Evolutionary conservation across 371 early-diverging fungal genomes (phyloP).

Genomic region (Mucor irregularis): DNA sequence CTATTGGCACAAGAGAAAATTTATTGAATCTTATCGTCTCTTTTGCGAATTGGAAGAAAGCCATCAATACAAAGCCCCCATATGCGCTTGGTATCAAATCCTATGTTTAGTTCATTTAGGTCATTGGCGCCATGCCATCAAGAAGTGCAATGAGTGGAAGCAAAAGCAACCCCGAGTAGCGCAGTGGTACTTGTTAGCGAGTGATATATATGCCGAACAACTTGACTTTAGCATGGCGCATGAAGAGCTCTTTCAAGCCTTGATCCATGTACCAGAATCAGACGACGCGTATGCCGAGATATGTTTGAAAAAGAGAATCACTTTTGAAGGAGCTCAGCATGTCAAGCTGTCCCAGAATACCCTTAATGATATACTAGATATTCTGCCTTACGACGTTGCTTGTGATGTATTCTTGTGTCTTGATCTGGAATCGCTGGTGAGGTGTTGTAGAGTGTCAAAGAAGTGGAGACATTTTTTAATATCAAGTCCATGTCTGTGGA

Average conservation of each 20-base stretch:
- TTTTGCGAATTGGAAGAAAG: slow-evolving; percentile 12
- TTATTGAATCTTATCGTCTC: slow-evolving; percentile 24
- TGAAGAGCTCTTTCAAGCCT: slow-evolving; percentile 8
- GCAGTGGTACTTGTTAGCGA: slow-evolving; percentile 19
- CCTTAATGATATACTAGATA: slow-evolving; percentile 20
- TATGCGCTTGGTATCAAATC: slow-evolving; percentile 20
- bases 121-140: slow-evolving; percentile 14
- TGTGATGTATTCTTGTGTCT: slow-evolving; percentile 18
- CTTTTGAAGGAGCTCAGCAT: slow-evolving; percentile 8
- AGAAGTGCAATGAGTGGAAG: background rate
- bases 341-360: too few relatives aligned
- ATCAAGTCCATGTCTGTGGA: slow-evolving; percentile 21
- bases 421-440: slow-evolving; percentile 18
- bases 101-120: slow-evolving; percentile 13
- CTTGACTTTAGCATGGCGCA: slow-evolving; percentile 9
- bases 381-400: slow-evolving; percentile 26
- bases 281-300: background rate
- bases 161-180: background rate
- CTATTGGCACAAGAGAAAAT: slow-evolving; percentile 12
- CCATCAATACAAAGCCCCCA: background rate
- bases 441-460: slow-evolving; percentile 24
- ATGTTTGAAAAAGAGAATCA: slow-evolving; percentile 9
- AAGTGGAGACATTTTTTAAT: slow-evolving; percentile 22
- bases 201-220: slow-evolving; percentile 16
- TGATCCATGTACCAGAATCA: background rate